A percentile compares a stretch with the other conserved stretches of the same genome.
phyloP scores from a whole-genome alignment of 495 filamentous ascomycete species.

The Wilcoxina mikolae region DNA sequence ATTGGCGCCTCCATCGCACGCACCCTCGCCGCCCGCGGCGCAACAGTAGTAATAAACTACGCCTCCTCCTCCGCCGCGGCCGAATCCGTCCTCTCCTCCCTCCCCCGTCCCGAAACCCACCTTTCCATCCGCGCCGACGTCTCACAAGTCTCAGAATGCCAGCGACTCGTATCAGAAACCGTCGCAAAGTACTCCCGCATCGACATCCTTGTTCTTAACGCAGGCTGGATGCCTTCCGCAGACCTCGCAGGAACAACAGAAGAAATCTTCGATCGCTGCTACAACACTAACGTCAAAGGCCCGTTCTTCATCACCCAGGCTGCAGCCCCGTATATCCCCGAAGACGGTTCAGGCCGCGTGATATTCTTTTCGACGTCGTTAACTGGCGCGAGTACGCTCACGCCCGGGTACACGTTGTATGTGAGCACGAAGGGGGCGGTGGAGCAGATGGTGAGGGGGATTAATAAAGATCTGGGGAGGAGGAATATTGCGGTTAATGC shows the following conservation, averaged over 20 bases:
- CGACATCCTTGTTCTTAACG: conserved; percentile 52
- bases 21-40: conserved; percentile 42
- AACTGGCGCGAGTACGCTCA: conserved; percentile 33
- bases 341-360: conserved; percentile 36
- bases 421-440: conserved; percentile 51
- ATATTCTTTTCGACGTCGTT: conserved; percentile 47
- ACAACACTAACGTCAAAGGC: conserved; percentile 51
- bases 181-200: conserved; percentile 51
- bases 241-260: conserved; percentile 45
- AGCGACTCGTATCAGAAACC: conserved; percentile 46
- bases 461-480: conserved; percentile 49
- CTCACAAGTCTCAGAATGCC: conserved; percentile 48
- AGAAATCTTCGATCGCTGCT: conserved; percentile 42
- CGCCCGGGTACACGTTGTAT: conserved; percentile 49
- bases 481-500: conserved; percentile 50
- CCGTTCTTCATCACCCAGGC: conserved; percentile 49
- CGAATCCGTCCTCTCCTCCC: conserved; percentile 38
- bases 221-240: conserved; percentile 40
- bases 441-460: conserved; percentile 50
- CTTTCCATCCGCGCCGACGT: conserved; percentile 63
- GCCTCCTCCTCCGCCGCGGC: conserved; percentile 39
- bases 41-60: conserved; percentile 52
- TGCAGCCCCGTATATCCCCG: conserved; percentile 45
- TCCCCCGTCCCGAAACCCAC: conserved; percentile 37
- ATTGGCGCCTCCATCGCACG: conserved; percentile 48